phyloP scores from a whole-genome alignment of 2,329 filamentous ascomycete species.

The Fusarium sacchari region DNA sequence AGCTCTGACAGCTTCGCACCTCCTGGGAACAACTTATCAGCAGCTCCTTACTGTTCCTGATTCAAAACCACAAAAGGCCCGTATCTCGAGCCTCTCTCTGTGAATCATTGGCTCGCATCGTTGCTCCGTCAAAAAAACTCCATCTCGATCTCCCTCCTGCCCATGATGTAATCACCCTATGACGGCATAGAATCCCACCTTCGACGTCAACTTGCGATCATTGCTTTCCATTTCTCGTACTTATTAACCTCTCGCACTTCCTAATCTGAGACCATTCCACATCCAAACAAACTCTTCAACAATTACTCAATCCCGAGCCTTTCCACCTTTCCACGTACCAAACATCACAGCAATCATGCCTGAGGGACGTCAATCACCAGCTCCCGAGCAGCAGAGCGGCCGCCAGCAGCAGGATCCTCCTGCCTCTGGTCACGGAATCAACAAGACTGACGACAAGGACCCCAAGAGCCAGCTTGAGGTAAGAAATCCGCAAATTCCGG shows the following conservation, averaged over 20 bases:
- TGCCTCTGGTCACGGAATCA: slow-evolving; percentile 66
- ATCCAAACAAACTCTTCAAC: neutral
- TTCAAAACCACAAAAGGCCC: neutral
- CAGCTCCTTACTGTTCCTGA: slow-evolving; percentile 4
- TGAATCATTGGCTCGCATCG: neutral
- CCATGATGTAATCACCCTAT: slow-evolving; percentile 44
- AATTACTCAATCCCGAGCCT: neutral
- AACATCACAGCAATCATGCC: slow-evolving; percentile 66
- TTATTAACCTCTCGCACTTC: slow-evolving; percentile 16
- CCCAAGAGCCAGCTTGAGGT: slow-evolving; percentile 64
- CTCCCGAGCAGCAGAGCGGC: slow-evolving; percentile 73
- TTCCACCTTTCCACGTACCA: neutral
- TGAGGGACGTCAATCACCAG: slow-evolving; percentile 80
- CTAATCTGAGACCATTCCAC: neutral
- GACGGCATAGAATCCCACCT: slow-evolving; percentile 40
- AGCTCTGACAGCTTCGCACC: slow-evolving; percentile 11
- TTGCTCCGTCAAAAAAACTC: neutral
- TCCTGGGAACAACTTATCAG: neutral
- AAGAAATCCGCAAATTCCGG: slow-evolving; percentile 16
- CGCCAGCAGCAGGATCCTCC: slow-evolving; percentile 70
- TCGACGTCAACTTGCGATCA: slow-evolving; percentile 43
- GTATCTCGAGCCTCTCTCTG: neutral
- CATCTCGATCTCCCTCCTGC: slow-evolving; percentile 29
- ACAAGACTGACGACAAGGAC: slow-evolving; percentile 59
- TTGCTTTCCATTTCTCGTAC: slow-evolving; percentile 6